Base-by-base conservation (phyloP, 257 asterid species). In the Solanum medicagineum region DNA sequence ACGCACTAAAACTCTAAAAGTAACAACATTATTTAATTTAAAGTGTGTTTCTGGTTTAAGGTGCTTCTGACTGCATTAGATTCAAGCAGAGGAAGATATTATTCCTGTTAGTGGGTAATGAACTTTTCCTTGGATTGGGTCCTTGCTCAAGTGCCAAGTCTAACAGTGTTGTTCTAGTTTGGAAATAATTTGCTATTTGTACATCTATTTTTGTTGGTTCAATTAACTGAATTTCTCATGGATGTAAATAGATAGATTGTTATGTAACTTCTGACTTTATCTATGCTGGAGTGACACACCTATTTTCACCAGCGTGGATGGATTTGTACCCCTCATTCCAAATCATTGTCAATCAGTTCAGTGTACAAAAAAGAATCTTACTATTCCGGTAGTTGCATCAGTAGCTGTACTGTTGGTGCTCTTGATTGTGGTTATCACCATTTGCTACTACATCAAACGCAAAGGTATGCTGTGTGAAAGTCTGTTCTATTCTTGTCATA, bases 281-380 rank as follows among this genome's bases (percentile, higher is more conserved):
- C 60, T 47, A 45, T 74, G 22, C 20, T 74, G 20, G 81, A 75
- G n/a, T 75, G 51, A 75, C 44, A 49, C 44, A 24, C 22, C 82
- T 75, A 24, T 17, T 75, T 49, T 14, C 73, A 81, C 40, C 71
- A 60, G 85, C 51, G 60, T 81, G 54, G 85, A 81, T 57, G 85
- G 74, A 57, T 59, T 57, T 7, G 17, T 40, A 22, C 74, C 53
- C 55, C 68, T 10, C 65, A 22, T n/a, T 59, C 36, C 22, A 32
- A 66, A 82, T 65, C 47, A 24, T 56, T 83, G 87, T 79, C 80
- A 24, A 56, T 73, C 45, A 24, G 56, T 10, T 13, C 80, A 36
- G 20, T 84, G 90, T 68, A 79, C 83, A 49, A 79, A 74, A 47
- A 80, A 68, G 36, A 88, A 86, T 44, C 59, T 70, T 53, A 68